A percentile compares a stretch with the other conserved stretches of the same genome.
Conservation (phyloP, 169 alveolate species). For the Eimeria maxima region DNA sequence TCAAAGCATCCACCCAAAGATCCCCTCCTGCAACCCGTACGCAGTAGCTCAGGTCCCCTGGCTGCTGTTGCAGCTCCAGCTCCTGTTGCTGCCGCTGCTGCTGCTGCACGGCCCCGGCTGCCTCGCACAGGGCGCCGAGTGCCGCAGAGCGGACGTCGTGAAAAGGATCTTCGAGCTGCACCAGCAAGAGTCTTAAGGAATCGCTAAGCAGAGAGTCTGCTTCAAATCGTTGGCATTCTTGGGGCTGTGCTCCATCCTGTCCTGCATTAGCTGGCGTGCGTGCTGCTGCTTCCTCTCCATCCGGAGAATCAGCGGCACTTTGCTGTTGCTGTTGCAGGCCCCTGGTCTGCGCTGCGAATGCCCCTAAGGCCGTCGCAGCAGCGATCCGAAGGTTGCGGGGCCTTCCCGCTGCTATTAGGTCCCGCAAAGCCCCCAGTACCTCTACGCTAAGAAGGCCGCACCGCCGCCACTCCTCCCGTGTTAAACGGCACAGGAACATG, state of each 20-base stretch:
- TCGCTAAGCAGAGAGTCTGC: neutral
- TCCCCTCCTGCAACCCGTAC: neutral
- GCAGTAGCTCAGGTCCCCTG: neutral
- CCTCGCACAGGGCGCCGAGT: conserved; percentile 56
- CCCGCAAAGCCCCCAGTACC: neutral
- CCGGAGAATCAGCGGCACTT: neutral
- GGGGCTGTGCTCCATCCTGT: neutral
- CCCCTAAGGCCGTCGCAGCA: conserved; percentile 63
- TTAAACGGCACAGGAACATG: neutral
- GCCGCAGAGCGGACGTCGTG: conserved; percentile 61
- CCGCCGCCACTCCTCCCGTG: conserved; percentile 62
- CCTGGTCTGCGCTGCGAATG: conserved; percentile 36
- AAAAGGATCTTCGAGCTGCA: conserved; percentile 31
- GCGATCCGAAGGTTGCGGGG: conserved; percentile 67
- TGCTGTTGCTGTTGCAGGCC: neutral
- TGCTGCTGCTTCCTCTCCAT: conserved; percentile 6
- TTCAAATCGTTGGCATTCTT: neutral
- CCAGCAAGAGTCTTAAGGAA: neutral
- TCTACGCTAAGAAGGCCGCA: neutral
- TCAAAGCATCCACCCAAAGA: conserved; percentile 34
- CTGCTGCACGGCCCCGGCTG: conserved; percentile 49
- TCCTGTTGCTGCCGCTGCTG: conserved; percentile 5
- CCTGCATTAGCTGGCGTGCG: neutral
- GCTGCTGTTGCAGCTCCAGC: neutral
- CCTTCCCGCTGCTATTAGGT: neutral